Percentiles rank a stretch among this genome's conserved stretches.
Conservation (phyloP, 495 filamentous ascomycete genomes). For the Letharia lupina region DNA sequence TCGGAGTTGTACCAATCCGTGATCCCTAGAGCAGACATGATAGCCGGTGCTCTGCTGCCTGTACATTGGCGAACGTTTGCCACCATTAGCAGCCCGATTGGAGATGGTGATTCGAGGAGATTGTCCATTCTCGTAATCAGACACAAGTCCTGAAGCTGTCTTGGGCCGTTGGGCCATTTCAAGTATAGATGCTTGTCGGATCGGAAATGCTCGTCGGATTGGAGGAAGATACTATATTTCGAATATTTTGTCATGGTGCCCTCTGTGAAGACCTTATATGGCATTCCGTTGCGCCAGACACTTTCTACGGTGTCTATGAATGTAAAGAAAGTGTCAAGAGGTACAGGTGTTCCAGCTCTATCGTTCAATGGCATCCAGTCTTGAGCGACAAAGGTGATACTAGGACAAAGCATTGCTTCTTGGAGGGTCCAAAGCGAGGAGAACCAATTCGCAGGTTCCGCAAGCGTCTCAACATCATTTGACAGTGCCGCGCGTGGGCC, state of each 20-base stretch:
- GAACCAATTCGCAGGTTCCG: conserved; percentile 3
- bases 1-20: conserved; percentile 7
- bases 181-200: background rate
- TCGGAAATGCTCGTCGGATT: background rate
- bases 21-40: conserved; percentile 7
- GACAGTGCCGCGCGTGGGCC: background rate
- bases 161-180: background rate
- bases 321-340: background rate
- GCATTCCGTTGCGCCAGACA: background rate
- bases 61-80: conserved; percentile 8
- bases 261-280: background rate
- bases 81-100: conserved; percentile 1
- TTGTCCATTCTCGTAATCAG: background rate
- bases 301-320: background rate
- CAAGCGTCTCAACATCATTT: background rate
- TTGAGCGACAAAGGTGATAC: background rate
- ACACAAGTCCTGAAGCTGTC: conserved; percentile 5
- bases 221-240: background rate
- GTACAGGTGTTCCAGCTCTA: background rate
- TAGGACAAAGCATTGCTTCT: conserved; percentile 7
- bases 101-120: background rate
- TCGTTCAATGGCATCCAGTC: conserved; percentile 1
- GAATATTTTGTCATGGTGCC: conserved; percentile 2
- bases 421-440: conserved; percentile 9
- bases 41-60: conserved; percentile 4